These are phyloP conservation scores for Bretziella fagacearum DNA, from an alignment of 2,329 filamentous ascomycete species.

Conservation along the genomic window DNA sequence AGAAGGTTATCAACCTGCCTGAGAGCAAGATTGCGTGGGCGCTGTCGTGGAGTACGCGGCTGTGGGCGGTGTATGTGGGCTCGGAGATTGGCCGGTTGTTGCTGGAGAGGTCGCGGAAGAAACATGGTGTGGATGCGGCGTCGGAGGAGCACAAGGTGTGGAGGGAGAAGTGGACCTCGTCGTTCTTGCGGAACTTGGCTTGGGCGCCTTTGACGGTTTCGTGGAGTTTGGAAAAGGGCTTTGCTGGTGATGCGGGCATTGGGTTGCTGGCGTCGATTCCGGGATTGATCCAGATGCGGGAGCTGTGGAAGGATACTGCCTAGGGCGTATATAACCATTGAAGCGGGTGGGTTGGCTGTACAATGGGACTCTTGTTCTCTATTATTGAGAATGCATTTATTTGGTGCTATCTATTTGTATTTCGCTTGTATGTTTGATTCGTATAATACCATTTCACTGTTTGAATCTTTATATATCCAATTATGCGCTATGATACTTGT, in stretches of 20 bases:
- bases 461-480: no score
- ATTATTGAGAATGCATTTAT: no score
- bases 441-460: no score
- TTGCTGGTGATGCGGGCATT: conserved; percentile 21
- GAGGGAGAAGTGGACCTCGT: conserved; percentile 41
- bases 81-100: conserved; percentile 55
- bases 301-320: conserved; percentile 24
- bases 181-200: conserved; percentile 50
- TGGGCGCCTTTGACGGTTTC: conserved; percentile 75
- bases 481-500: no score
- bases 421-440: no score
- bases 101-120: conserved; percentile 28
- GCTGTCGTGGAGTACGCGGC: conserved; percentile 56
- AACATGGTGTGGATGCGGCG: conserved; percentile 21
- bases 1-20: conserved; percentile 48
- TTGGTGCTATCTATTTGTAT: no score
- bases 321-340: background rate
- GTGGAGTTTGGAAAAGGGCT: conserved; percentile 56
- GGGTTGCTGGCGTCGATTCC: conserved; percentile 23
- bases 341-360: background rate
- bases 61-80: conserved; percentile 64
- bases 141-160: conserved; percentile 29
- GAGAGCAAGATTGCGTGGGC: conserved; percentile 41
- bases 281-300: conserved; percentile 24
- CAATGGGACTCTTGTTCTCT: no score